Evolutionary conservation across 176 grass and related monocot species (phyloP).

Genomic region (Carex parvula): DNA sequence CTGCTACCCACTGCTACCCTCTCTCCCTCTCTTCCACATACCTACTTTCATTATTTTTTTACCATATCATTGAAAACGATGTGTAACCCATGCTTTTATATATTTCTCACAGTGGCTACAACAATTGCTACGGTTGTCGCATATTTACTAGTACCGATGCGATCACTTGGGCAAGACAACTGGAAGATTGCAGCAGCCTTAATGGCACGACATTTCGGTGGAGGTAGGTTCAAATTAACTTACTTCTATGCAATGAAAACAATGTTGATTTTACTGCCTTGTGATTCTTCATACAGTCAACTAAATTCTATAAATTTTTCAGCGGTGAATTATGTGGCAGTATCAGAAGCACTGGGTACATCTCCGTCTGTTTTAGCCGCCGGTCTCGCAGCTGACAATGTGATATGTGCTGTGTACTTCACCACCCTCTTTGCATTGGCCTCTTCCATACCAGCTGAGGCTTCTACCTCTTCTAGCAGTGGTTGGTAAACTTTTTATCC

Average conservation of each 20-base stretch:
- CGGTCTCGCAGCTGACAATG: slow-evolving; percentile 68
- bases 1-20: slow-evolving; percentile 42
- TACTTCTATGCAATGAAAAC: neutral
- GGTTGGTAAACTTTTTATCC: slow-evolving; percentile 17
- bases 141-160: slow-evolving; percentile 68
- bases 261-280: neutral
- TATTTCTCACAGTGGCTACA: slow-evolving; percentile 44
- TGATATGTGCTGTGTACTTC: slow-evolving; percentile 80
- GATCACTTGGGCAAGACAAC: slow-evolving; percentile 57
- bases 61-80: no score
- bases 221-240: slow-evolving; percentile 33
- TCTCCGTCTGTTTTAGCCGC: slow-evolving; percentile 64
- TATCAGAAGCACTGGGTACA: slow-evolving; percentile 52
- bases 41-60: neutral
- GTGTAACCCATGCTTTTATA: neutral
- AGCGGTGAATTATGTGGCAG: slow-evolving; percentile 82
- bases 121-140: slow-evolving; percentile 60
- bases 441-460: slow-evolving; percentile 54
- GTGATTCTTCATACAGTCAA: neutral
- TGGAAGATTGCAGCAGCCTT: slow-evolving; percentile 83
- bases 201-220: slow-evolving; percentile 74
- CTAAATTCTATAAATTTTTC: slow-evolving; percentile 28
- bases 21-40: neutral
- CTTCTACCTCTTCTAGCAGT: slow-evolving; percentile 21
- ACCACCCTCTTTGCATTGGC: slow-evolving; percentile 59